Conservation (phyloP, 2,329 filamentous ascomycete species). For the Monosporascus sp. region DNA sequence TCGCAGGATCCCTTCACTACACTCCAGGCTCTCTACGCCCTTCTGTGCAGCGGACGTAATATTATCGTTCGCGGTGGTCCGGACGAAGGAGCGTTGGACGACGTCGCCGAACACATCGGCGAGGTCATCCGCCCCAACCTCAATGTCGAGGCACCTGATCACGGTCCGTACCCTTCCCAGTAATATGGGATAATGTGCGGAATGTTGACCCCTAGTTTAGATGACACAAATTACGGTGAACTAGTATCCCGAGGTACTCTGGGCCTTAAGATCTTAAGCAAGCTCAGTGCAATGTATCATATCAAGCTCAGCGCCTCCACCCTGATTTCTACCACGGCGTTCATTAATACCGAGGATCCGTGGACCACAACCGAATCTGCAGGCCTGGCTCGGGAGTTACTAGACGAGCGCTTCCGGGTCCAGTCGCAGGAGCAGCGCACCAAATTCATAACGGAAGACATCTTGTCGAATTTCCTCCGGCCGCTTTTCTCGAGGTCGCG, state of each 20-base stretch:
- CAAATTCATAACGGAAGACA: constrained; percentile 44
- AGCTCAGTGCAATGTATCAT: constrained; percentile 14
- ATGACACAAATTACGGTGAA: constrained; percentile 16
- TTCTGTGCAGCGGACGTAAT: constrained; percentile 4
- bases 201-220: constrained; percentile 1
- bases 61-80: background rate
- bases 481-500: constrained; percentile 59
- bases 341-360: constrained; percentile 17
- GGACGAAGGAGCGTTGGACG: background rate
- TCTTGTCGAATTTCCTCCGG: constrained; percentile 60
- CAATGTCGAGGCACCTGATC: constrained; percentile 12
- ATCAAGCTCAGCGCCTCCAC: constrained; percentile 9
- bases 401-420: constrained; percentile 9
- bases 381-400: constrained; percentile 9
- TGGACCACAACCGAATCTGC: constrained; percentile 16
- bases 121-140: constrained; percentile 17
- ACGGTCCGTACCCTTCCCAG: constrained; percentile 10
- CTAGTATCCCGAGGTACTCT: constrained; percentile 17
- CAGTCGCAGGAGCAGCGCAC: constrained; percentile 1
- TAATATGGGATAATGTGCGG: background rate
- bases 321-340: constrained; percentile 28
- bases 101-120: constrained; percentile 7
- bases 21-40: constrained; percentile 4
- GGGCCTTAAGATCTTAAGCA: constrained; percentile 18
- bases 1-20: too few species aligned